These are phyloP conservation scores for Ophiostoma himal-ulmi DNA, from an alignment of 2,329 filamentous ascomycete genomes.

Conservation along the genomic window DNA sequence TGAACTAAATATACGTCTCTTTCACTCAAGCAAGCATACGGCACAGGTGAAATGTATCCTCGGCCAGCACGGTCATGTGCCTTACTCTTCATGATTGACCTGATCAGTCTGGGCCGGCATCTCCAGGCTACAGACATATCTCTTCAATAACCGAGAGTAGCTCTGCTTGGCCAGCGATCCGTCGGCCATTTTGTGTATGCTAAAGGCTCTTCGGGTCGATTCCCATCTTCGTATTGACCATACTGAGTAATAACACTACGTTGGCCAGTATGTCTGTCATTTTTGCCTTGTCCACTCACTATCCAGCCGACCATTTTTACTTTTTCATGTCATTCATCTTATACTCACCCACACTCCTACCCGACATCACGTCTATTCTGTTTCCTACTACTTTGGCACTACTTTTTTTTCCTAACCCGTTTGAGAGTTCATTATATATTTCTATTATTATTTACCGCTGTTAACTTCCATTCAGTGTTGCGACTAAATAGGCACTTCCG, in stretches of 20 bases:
- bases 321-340: not conserved
- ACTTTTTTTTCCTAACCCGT: too few species aligned
- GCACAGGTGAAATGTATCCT: constrained; percentile 2
- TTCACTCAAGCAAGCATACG: not conserved
- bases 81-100: not conserved
- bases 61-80: not conserved
- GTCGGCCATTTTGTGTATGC: constrained; percentile 19
- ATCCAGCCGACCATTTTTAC: not conserved
- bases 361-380: not conserved
- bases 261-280: not conserved
- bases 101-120: not conserved
- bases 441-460: not conserved
- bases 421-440: too few species aligned
- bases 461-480: not conserved
- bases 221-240: not conserved
- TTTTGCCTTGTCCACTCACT: too few species aligned
- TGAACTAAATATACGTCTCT: not conserved
- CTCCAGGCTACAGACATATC: not conserved
- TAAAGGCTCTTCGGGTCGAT: not conserved
- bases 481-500: constrained; percentile 21
- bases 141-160: not conserved
- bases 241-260: not conserved
- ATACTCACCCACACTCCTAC: not conserved
- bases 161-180: constrained; percentile 13
- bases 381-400: too few species aligned